phyloP scores from a whole-genome alignment of 108 stramenopile genomes.

The Skeletonema menzelii region DNA sequence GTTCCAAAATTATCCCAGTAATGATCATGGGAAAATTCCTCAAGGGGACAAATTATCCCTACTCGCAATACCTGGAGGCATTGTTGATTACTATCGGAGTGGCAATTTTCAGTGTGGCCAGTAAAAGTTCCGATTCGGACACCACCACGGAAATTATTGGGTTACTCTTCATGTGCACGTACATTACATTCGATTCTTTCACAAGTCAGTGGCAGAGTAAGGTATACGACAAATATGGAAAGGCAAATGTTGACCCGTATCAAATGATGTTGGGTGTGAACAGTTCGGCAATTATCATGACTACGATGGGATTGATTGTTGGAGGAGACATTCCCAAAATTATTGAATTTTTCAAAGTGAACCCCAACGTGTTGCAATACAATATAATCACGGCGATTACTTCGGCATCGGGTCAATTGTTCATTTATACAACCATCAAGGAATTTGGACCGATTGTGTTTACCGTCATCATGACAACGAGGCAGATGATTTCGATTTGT shows the following conservation, averaged over 20 bases:
- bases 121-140: conserved; percentile 59
- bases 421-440: conserved; percentile 89
- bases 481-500: conserved; percentile 95
- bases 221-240: conserved; percentile 92
- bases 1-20: conserved; percentile 98
- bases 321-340: conserved; percentile 91
- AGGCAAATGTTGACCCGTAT: conserved; percentile 87
- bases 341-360: conserved; percentile 87
- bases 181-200: conserved; percentile 96
- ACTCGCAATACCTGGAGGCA: conserved; percentile 90
- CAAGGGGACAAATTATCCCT: conserved; percentile 89
- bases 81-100: conserved; percentile 93
- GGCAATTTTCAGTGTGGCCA: conserved; percentile 84
- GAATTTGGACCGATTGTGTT: conserved; percentile 90
- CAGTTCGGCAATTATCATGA: conserved; percentile 92
- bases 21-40: conserved; percentile 97
- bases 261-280: conserved; percentile 99
- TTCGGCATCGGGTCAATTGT: conserved; percentile 93
- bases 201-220: conserved; percentile 98
- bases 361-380: conserved; percentile 86
- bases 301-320: conserved; percentile 84
- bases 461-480: conserved; percentile 96
- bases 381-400: conserved; percentile 95
- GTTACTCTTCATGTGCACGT: conserved; percentile 89
- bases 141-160: conserved; percentile 83